Evolutionary conservation across 805 yeast species (phyloP).

Genomic region (Schwanniomyces polymorphus): DNA sequence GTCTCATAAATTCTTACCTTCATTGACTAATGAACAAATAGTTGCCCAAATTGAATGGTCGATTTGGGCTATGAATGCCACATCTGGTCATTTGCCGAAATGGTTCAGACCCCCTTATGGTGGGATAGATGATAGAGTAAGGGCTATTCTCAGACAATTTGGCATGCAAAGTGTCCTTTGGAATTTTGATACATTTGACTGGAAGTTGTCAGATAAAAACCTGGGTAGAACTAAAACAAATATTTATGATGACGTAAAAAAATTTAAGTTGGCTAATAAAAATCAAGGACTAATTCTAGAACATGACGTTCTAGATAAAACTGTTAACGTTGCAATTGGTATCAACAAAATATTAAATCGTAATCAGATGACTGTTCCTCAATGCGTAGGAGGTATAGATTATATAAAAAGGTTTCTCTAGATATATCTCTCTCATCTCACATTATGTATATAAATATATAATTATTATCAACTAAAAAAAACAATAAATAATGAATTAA

Average conservation of each 20-base stretch:
- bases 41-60: slow-evolving; percentile 94
- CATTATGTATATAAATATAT: not conserved
- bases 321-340: slow-evolving; percentile 69
- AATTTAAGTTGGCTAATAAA: slow-evolving; percentile 43
- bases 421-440: not conserved
- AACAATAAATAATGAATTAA: not conserved
- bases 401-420: slow-evolving; percentile 45
- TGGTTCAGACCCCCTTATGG: slow-evolving; percentile 98
- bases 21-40: slow-evolving; percentile 73
- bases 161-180: slow-evolving; percentile 88
- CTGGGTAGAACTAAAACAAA: slow-evolving; percentile 50
- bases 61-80: slow-evolving; percentile 97
- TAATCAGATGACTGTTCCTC: slow-evolving; percentile 73
- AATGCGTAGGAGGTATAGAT: slow-evolving; percentile 69
- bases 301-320: slow-evolving; percentile 71
- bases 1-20: slow-evolving; percentile 85
- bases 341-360: slow-evolving; percentile 54
- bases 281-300: slow-evolving; percentile 73
- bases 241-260: slow-evolving; percentile 54
- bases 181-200: slow-evolving; percentile 91
- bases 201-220: slow-evolving; percentile 58
- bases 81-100: slow-evolving; percentile 81
- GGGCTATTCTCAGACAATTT: slow-evolving; percentile 76
- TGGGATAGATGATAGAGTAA: slow-evolving; percentile 83
- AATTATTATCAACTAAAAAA: not conserved